Percentiles rank a stretch among this genome's conserved stretches.
Evolutionary conservation across 352 stramenopile species (phyloP).

Genomic region (Globisporangium megalacanthum): DNA sequence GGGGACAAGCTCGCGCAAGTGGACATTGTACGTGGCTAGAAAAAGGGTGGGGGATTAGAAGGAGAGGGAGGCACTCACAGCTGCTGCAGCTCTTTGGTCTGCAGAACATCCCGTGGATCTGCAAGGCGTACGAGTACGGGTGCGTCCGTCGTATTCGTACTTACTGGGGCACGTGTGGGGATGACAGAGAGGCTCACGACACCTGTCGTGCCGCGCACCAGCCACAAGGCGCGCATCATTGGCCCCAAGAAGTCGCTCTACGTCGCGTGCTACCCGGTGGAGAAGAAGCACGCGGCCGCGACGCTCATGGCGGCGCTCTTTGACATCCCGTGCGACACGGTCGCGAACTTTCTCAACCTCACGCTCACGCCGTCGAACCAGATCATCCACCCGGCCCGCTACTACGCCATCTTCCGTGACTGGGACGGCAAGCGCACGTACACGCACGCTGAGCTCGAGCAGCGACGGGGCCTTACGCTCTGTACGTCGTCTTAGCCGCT

Average conservation of each 20-base stretch:
- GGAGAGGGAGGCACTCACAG: slow-evolving; percentile 2
- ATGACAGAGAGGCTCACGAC: slow-evolving; percentile 1
- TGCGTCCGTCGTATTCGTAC: slow-evolving; percentile 9
- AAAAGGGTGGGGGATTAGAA: too few relatives aligned
- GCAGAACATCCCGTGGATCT: slow-evolving; percentile 94
- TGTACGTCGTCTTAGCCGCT: slow-evolving; percentile 38
- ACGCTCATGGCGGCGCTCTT: slow-evolving; percentile 85
- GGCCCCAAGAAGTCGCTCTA: slow-evolving; percentile 89
- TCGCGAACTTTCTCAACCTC: slow-evolving; percentile 92
- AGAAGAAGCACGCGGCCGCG: slow-evolving; percentile 72
- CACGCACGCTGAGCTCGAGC: slow-evolving; percentile 73
- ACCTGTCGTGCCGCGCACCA: slow-evolving; percentile 14
- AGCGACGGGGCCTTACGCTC: slow-evolving; percentile 83
- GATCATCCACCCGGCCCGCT: slow-evolving; percentile 91
- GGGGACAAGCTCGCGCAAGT: slow-evolving; percentile 52
- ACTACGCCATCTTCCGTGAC: slow-evolving; percentile 92
- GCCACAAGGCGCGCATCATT: slow-evolving; percentile 87
- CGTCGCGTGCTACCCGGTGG: slow-evolving; percentile 87
- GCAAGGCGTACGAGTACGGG: slow-evolving; percentile 87
- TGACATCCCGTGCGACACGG: slow-evolving; percentile 87
- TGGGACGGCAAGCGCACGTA: slow-evolving; percentile 90
- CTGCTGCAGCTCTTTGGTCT: slow-evolving; percentile 79
- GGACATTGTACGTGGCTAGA: slow-evolving; percentile 38
- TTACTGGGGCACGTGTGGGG: neutral
- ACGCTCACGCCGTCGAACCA: slow-evolving; percentile 93